Evolutionary conservation across 2,329 filamentous ascomycete genomes (phyloP), one percentile per base, ranked within the genome.

Genomic region (Microdochium trichocladiopsis): DNA sequence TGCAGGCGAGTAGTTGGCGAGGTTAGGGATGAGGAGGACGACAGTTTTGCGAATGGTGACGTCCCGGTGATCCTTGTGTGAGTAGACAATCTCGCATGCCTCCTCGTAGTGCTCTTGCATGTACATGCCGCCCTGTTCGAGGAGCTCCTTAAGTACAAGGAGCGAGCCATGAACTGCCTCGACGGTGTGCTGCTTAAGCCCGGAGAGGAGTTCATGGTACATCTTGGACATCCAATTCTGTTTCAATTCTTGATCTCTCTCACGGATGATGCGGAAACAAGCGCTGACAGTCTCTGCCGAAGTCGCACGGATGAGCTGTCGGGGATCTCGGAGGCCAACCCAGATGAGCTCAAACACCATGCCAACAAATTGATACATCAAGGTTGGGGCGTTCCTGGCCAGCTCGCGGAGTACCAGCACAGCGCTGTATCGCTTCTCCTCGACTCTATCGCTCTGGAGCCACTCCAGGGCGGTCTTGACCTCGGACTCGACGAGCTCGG

Each of bases 121-220:
- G 69, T 95, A 99, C 93, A 99, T 99, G 61, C 91, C 92, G 51
- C 94, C 94, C 66, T 96, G 93, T 57, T 94, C 83, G 18, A 99
- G 82, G 48, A 99, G 80, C 71, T 97, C 93, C 67, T 93, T 95
- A 62, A 97, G 79, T 1, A 95, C 91, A 21, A 99, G 78, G 41
- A 99, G 78, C 2, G 93, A 96, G n/a, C 90, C 94, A 66, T 99
- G 95, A 43, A 95, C 87, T 54, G 85, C 87, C 67, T 99, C 94
- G 51, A 95, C 80, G 18, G 90, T 90, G 60, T 84, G 87, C 50
- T 86, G 80, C 66, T 86, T 85, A 60, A 99, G 84, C 6, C 92
- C 92, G 55, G 82, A 78, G 54, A 90, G 79, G 18, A 91, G 85
- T 70, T 96, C 92, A 50, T 87, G 85, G 68, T 95, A 94, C 63